Base-by-base conservation (phyloP, 2,329 filamentous ascomycete species). In the Dactylellina drechsleri region DNA sequence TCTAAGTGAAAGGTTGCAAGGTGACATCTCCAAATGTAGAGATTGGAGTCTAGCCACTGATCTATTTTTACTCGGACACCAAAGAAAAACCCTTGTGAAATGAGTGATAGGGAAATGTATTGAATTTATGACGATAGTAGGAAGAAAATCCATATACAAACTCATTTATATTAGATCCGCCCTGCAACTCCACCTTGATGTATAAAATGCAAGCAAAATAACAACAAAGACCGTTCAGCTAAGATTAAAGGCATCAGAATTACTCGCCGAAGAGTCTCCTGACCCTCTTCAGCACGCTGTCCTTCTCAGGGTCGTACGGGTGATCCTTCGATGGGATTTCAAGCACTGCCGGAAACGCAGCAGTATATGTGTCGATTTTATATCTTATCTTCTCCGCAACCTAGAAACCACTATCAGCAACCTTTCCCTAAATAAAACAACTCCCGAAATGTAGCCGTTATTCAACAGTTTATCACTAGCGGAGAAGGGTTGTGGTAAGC, bases 291-390 rank as follows among this genome's bases (percentile, higher is more conserved):
- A 99, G 83, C 50, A 99, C 94, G 81, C 94, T 98, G 83, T 99
- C 95, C 85, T 99, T 99, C 84, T 99, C 95, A 0, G 95, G 95
- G 80, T 99, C 94, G 81, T 99, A 99, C 1, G 95, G 95, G 82
- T 99, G 95, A 82, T 99, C 95, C 86, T 99, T 99, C 84, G 92
- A 96, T 23, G 95, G 95, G 76, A 99, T 98, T 83, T 99, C 95
- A 70, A 99, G 88, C 65, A 99, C 87, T 20, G 93, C 90, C n/a
- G 95, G 95, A 83, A 99, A 99, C 3, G 95, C 93, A 58, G 94
- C 92, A 18, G 92, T 94, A 83, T 96, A 97, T 43, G 88, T 89
- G 83, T 99, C 95, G 79, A 99, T 90, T 76, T 90, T 89, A 82
- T 94, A 88, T 82, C 95, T 89, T 87, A 99, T 99, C 82, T 89